phyloP scores from a whole-genome alignment of 306 rosid genomes.

The Citrullus colocynthis region DNA sequence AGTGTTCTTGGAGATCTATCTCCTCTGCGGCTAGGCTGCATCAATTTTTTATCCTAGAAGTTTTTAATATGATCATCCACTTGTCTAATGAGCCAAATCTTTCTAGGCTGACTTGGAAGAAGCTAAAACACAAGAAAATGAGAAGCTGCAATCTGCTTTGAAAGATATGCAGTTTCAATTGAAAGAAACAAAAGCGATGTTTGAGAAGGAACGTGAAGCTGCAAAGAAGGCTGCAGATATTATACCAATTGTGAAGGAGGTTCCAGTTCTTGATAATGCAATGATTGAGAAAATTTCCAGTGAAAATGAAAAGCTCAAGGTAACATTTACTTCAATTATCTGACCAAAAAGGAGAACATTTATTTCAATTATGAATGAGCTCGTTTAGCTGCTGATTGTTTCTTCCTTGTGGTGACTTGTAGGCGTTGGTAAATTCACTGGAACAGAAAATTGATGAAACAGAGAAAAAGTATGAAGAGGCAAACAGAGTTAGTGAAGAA shows the following conservation, averaged over 20 bases:
- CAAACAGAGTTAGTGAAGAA: slow-evolving; percentile 82
- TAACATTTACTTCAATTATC: slow-evolving; percentile 1
- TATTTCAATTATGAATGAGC: slow-evolving; percentile 3
- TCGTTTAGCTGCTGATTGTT: slow-evolving; percentile 17
- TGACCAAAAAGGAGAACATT: neutral
- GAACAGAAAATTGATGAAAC: slow-evolving; percentile 89
- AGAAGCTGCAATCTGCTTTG: slow-evolving; percentile 71
- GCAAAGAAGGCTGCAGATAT: slow-evolving; percentile 54
- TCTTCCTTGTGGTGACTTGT: slow-evolving; percentile 23
- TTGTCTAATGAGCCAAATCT: slow-evolving; percentile 11
- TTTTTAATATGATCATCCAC: neutral
- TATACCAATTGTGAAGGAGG: slow-evolving; percentile 69
- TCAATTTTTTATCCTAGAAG: neutral
- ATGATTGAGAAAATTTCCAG: slow-evolving; percentile 57
- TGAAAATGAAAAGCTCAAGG: slow-evolving; percentile 98
- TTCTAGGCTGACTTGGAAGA: slow-evolving; percentile 80
- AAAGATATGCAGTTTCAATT: slow-evolving; percentile 74
- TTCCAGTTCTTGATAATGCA: slow-evolving; percentile 83
- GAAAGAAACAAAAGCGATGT: slow-evolving; percentile 58
- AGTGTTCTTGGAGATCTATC: neutral
- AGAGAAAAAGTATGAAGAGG: slow-evolving; percentile 76
- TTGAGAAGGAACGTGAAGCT: slow-evolving; percentile 67
- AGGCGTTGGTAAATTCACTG: slow-evolving; percentile 81
- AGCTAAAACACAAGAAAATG: slow-evolving; percentile 80
- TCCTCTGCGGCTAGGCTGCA: neutral